Conservation (phyloP, 805 yeast species). For the Wickerhamiella shivajii region DNA sequence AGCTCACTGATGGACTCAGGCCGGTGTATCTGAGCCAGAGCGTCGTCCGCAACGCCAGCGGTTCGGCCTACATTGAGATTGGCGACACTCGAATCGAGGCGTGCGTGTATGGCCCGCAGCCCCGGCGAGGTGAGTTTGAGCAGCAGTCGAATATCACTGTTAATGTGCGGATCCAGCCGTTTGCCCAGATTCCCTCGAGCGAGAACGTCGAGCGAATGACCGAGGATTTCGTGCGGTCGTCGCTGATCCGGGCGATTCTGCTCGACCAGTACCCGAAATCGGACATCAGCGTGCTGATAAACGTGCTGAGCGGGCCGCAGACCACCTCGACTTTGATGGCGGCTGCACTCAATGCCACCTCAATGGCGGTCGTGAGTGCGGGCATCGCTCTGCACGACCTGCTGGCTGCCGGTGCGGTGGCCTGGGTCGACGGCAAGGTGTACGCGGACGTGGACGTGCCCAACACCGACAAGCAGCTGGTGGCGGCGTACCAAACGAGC, state of each 20-base stretch:
- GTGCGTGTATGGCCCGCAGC: constrained; percentile 79
- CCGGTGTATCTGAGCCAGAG: constrained; percentile 49
- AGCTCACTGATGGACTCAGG: constrained; percentile 19
- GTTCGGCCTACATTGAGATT: constrained; percentile 67
- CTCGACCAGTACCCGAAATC: constrained; percentile 78
- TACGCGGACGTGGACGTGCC: constrained; percentile 13
- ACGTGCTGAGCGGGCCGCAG: constrained; percentile 40
- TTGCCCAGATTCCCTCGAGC: constrained; percentile 29
- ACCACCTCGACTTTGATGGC: constrained; percentile 25
- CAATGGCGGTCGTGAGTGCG: constrained; percentile 70
- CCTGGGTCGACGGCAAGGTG: constrained; percentile 5
- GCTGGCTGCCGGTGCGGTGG: constrained; percentile 35
- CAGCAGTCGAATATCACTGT: constrained; percentile 54
- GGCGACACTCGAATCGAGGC: constrained; percentile 47
- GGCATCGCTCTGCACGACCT: constrained; percentile 68
- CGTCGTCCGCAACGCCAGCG: constrained; percentile 55
- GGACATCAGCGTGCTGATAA: constrained; percentile 63
- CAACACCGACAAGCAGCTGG: constrained; percentile 12
- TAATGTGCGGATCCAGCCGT: constrained; percentile 39
- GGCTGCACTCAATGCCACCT: constrained; percentile 46
- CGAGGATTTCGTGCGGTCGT: constrained; percentile 35
- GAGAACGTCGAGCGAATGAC: constrained; percentile 31
- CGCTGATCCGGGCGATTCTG: constrained; percentile 39
- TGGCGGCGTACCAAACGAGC: constrained; percentile 15
- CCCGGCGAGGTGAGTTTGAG: constrained; percentile 58